Conservation (phyloP, 208 protist species). For the Leptomonas pyrrhocoris region DNA sequence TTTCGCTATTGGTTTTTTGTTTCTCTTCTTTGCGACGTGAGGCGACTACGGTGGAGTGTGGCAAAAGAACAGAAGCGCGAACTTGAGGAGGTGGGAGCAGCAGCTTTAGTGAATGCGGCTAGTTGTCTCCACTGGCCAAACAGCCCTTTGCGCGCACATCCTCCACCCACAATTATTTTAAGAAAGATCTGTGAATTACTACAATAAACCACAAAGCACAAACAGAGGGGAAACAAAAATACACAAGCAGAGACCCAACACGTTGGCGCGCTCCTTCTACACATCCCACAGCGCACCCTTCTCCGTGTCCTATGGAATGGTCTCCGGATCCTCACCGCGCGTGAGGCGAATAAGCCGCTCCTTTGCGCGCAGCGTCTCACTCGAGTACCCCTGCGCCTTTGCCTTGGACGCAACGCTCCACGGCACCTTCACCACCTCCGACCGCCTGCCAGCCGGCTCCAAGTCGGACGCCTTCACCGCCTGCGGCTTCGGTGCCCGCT, state of each 20-base stretch:
- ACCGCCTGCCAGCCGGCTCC: conserved; percentile 15
- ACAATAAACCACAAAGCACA: too few relatives aligned
- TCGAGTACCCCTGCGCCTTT: conserved; percentile 64
- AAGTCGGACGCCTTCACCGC: conserved; percentile 70
- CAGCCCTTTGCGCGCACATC: too few relatives aligned
- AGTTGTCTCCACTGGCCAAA: too few relatives aligned
- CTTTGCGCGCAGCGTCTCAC: conserved; percentile 79
- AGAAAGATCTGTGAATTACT: too few relatives aligned
- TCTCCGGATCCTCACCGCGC: conserved; percentile 83
- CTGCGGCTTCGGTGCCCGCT: conserved; percentile 61
- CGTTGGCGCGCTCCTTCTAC: too few relatives aligned
- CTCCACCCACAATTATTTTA: too few relatives aligned
- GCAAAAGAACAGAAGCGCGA: too few relatives aligned
- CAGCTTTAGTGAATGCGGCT: too few relatives aligned
- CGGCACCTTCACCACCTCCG: conserved; percentile 85
- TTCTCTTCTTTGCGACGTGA: too few relatives aligned
- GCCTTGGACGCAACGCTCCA: conserved; percentile 82
- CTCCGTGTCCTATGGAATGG: conserved; percentile 60
- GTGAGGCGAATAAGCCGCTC: conserved; percentile 85
- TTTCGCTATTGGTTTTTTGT: too few relatives aligned
- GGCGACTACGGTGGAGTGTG: too few relatives aligned
- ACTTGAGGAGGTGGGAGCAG: too few relatives aligned
- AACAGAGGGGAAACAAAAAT: background rate
- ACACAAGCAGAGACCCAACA: background rate
- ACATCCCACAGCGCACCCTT: background rate